Conservation (phyloP, 73 alveolate genomes). For the Paramecium biaurelia region DNA sequence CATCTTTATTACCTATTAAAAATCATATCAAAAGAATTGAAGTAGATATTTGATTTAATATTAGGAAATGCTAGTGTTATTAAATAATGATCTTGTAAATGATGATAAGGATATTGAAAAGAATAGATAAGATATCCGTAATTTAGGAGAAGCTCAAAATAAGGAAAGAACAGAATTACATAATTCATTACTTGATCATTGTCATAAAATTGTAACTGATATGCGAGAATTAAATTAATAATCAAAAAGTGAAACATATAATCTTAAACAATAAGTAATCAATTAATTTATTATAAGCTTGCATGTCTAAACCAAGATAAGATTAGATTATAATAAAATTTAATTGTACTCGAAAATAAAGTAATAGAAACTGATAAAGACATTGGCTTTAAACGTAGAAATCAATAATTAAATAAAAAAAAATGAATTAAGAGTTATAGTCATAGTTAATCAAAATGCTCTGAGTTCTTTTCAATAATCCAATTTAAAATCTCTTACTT, state of each 20-base stretch:
- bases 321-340: conserved; percentile 16
- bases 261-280: not conserved
- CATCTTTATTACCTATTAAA: conserved; percentile 2
- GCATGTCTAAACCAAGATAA: not conserved
- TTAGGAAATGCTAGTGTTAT: not conserved
- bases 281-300: not conserved
- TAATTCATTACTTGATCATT: not conserved
- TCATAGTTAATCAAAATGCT: conserved; percentile 1
- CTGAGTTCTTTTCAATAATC: not conserved
- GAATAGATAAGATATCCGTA: not conserved
- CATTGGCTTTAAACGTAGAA: conserved; percentile 4
- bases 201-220: conserved; percentile 13
- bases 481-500: not conserved
- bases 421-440: conserved; percentile 18
- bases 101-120: not conserved
- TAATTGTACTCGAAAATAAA: conserved; percentile 24
- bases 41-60: not conserved
- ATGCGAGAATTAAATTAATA: conserved; percentile 21
- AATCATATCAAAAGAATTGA: conserved; percentile 15
- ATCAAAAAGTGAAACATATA: conserved; percentile 20
- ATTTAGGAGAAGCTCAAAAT: not conserved
- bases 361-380: conserved; percentile 30
- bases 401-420: not conserved
- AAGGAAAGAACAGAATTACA: conserved; percentile 12
- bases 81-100: not conserved